Conservation (phyloP, 441 rosid species). For the Gossypium davidsonii region DNA sequence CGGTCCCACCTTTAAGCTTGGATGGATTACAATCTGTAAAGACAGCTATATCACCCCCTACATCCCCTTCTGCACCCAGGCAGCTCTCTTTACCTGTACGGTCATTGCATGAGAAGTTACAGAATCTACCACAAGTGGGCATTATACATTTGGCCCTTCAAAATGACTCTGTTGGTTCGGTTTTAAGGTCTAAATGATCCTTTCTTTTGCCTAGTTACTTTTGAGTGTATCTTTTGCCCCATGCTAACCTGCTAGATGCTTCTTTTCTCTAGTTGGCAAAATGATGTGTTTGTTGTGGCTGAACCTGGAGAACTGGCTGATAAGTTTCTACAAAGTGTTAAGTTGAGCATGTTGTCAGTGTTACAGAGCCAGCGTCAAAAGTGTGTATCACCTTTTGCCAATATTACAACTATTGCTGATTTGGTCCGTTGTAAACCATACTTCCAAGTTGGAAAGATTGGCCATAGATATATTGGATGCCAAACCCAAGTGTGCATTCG, state of each 20-base stretch:
- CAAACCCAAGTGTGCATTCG: slow-evolving; percentile 65
- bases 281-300: slow-evolving; percentile 94
- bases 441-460: slow-evolving; percentile 83
- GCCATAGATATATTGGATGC: slow-evolving; percentile 83
- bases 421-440: slow-evolving; percentile 55
- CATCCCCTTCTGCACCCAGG: slow-evolving; percentile 49
- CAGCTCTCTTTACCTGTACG: slow-evolving; percentile 65
- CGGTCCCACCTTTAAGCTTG: slow-evolving; percentile 91
- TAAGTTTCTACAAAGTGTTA: slow-evolving; percentile 77
- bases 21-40: slow-evolving; percentile 66
- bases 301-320: slow-evolving; percentile 95
- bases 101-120: slow-evolving; percentile 87
- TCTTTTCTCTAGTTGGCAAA: slow-evolving; percentile 69
- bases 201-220: slow-evolving; percentile 3
- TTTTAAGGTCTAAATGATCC: slow-evolving; percentile 57
- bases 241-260: slow-evolving; percentile 22
- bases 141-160: slow-evolving; percentile 87
- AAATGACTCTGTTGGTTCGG: slow-evolving; percentile 69
- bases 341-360: slow-evolving; percentile 64
- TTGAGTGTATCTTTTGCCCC: slow-evolving; percentile 13
- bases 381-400: slow-evolving; percentile 53
- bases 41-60: slow-evolving; percentile 54
- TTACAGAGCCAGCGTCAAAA: slow-evolving; percentile 45
- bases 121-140: slow-evolving; percentile 85
- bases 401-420: slow-evolving; percentile 65